phyloP scores from a whole-genome alignment of 257 asterid species.

The Solanum virginianum region DNA sequence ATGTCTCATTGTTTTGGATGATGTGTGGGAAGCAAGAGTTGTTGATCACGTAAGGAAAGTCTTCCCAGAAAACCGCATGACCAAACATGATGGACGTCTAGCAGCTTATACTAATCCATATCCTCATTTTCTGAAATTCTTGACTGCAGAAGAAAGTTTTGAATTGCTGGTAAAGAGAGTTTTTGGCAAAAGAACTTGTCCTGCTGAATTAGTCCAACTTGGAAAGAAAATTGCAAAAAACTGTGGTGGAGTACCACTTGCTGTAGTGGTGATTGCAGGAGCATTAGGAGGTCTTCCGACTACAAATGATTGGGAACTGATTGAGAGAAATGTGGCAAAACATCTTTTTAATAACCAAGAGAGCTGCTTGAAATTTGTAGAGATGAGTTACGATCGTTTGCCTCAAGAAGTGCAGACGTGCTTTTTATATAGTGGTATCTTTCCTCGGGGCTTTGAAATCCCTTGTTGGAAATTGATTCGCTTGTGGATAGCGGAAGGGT shows the following conservation, averaged over 20 bases:
- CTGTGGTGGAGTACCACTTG: conserved; percentile 4
- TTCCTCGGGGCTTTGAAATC: background rate
- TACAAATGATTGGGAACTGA: background rate
- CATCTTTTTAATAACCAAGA: background rate
- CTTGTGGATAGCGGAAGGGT: background rate
- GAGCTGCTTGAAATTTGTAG: background rate
- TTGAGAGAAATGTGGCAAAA: conserved; percentile 1
- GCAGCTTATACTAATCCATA: background rate
- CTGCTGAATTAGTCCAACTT: background rate
- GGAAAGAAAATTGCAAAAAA: conserved; percentile 5
- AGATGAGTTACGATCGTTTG: conserved; percentile 4
- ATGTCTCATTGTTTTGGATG: background rate
- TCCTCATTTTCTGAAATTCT: background rate
- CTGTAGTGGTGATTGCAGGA: conserved; percentile 34
- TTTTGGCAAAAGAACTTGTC: conserved; percentile 13
- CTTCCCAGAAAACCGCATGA: conserved; percentile 4
- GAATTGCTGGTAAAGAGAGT: conserved; percentile 22
- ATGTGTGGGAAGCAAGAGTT: background rate
- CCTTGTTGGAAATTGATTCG: background rate
- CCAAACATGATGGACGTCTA: conserved; percentile 6
- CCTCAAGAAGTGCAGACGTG: background rate
- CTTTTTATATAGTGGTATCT: conserved; percentile 7
- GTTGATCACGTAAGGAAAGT: background rate
- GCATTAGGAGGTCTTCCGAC: conserved; percentile 5
- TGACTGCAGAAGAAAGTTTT: background rate